phyloP scores from a whole-genome alignment of 2,329 filamentous ascomycete genomes.

The Pochonia chlamydosporia region DNA sequence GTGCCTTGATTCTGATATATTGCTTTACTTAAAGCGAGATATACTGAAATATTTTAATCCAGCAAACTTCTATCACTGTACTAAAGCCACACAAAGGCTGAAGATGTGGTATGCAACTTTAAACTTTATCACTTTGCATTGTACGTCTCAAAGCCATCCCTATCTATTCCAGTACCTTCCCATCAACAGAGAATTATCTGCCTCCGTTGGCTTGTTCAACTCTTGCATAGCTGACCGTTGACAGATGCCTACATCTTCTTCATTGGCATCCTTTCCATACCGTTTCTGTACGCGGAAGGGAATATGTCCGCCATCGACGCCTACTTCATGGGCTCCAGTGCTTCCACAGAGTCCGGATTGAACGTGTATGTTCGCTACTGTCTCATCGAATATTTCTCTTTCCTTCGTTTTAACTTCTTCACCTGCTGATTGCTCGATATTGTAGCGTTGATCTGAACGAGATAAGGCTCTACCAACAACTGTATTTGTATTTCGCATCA shows the following conservation, averaged over 20 bases:
- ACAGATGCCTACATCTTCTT: not conserved
- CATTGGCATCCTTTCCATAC: not conserved
- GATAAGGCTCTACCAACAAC: conserved; percentile 43
- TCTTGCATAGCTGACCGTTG: not conserved
- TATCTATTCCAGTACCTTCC: no score
- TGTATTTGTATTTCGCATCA: conserved; percentile 44
- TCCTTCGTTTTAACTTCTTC: no score
- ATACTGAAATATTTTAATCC: no score
- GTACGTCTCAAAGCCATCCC: no score
- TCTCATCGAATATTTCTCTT: no score
- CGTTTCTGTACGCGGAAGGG: not conserved
- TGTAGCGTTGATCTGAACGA: conserved; percentile 44
- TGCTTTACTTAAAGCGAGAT: no score
- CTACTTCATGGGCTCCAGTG: conserved; percentile 44
- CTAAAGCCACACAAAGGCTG: not conserved
- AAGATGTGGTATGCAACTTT: not conserved
- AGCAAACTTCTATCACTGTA: not conserved
- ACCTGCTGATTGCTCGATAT: no score
- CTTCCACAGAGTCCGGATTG: conserved; percentile 43
- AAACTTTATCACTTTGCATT: not conserved
- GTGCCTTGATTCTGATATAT: no score
- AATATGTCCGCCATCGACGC: conserved; percentile 32
- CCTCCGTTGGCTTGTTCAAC: no score
- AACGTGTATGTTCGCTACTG: conserved; percentile 38
- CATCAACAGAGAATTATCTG: no score